Evolutionary conservation across 208 protist species (phyloP), one percentile per base, ranked within the genome.

Genomic region (Acanthamoeba healyi): DNA sequence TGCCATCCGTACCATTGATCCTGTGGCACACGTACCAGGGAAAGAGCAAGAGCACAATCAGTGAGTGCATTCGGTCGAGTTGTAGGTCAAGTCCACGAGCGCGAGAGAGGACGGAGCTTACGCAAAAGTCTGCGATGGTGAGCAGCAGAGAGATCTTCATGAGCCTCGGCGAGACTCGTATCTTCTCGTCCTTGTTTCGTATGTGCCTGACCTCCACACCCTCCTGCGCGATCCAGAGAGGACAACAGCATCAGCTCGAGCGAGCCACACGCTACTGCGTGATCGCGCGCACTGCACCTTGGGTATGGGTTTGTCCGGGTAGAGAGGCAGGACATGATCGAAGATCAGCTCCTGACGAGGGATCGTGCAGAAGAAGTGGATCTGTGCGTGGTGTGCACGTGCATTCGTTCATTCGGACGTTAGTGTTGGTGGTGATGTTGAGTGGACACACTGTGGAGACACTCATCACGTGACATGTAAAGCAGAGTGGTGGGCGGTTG

Each of bases 1-100:
- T 77, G 67, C 67, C 67, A 77, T 44, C 67, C 67, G 17, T 77
- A 77, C 67, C 67, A 77, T 72, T 72, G 63, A 38, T 72, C 63
- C 63, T 72, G 63, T 72, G 63, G 63, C 15, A 32, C 32, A 51
- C 46, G 46, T 51, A 6, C 17, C 1, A 51, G 46, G 14, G 46
- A 15, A 10, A 51, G n/a, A n/a, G n/a, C n/a, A n/a, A n/a, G n/a
- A n/a, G n/a, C n/a, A n/a, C n/a, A n/a, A 1, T 51, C 14, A 51
- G 5, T 51, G 4, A 51, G 17, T 15, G 46, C 46, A 6, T 51
- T 15, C 17, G 14, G 44, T 15, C 44, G 4, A 4, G 4, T 51
- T 10, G 44, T 12, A 12, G 4, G 4, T 4, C 44, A 49, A 49
- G 44, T 15, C 12, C 44, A 12, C 4, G 12, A 4, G 34, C 34